phyloP scores from a whole-genome alignment of 2,329 filamentous ascomycete genomes.

The Pseudocercospora vitis region DNA sequence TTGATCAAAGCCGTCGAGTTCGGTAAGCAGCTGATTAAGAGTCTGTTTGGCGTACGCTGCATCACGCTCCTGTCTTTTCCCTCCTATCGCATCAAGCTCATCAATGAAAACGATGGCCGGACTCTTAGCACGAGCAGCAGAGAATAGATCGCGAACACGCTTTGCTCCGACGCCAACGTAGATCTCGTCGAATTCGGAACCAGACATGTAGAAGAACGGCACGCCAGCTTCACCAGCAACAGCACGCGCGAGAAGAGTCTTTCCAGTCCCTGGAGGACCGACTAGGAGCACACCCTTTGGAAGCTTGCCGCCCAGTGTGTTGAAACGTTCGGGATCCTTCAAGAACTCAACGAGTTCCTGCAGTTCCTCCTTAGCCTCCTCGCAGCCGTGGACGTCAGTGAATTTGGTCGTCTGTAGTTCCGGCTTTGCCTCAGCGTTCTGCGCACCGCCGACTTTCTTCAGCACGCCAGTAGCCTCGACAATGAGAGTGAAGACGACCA shows the following conservation, averaged over 20 bases:
- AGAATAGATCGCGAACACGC: conserved; percentile 90
- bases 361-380: conserved; percentile 97
- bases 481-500: conserved; percentile 76
- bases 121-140: conserved; percentile 77
- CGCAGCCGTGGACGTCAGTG: conserved; percentile 91
- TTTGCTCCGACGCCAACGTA: conserved; percentile 97
- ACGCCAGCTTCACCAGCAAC: conserved; percentile 96
- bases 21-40: conserved; percentile 92
- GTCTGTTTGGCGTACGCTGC: conserved; percentile 96
- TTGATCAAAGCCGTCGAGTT: conserved; percentile 95
- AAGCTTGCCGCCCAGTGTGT: conserved; percentile 89
- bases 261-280: conserved; percentile 94
- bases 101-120: conserved; percentile 96
- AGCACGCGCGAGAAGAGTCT: conserved; percentile 90
- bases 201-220: conserved; percentile 99
- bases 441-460: conserved; percentile 71
- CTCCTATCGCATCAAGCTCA: conserved; percentile 90
- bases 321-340: conserved; percentile 89
- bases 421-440: conserved; percentile 82
- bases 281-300: conserved; percentile 95
- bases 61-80: conserved; percentile 88
- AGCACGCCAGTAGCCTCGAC: conserved; percentile 78
- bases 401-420: conserved; percentile 92
- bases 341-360: conserved; percentile 96
- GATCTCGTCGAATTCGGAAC: conserved; percentile 96